Conservation (phyloP, 2,329 filamentous ascomycete species). For the Cercospora sesami region DNA sequence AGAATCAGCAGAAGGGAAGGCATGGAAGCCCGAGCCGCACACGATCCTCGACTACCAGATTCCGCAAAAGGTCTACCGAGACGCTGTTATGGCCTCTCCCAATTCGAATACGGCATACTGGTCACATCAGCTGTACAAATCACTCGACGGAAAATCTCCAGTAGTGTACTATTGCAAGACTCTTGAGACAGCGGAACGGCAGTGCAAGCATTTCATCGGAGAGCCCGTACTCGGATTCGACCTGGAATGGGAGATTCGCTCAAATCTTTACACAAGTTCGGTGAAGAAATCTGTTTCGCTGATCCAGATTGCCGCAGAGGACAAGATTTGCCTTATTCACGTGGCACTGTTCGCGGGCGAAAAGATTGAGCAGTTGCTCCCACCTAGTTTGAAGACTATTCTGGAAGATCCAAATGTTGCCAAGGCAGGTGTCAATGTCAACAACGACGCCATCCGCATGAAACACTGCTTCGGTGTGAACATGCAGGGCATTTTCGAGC, state of each 20-base stretch:
- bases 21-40: slow-evolving; percentile 16
- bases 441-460: slow-evolving; percentile 65
- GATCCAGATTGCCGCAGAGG: slow-evolving; percentile 77
- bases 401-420: slow-evolving; percentile 69
- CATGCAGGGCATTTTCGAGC: slow-evolving; percentile 69
- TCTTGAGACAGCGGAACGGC: slow-evolving; percentile 64
- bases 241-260: slow-evolving; percentile 72
- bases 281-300: slow-evolving; percentile 66
- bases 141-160: slow-evolving; percentile 68
- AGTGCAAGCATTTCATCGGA: slow-evolving; percentile 64
- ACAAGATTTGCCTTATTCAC: slow-evolving; percentile 79
- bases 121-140: slow-evolving; percentile 68
- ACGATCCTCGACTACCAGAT: slow-evolving; percentile 31
- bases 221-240: slow-evolving; percentile 82
- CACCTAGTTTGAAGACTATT: slow-evolving; percentile 68
- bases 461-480: slow-evolving; percentile 65
- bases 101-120: slow-evolving; percentile 49
- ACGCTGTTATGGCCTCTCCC: slow-evolving; percentile 33
- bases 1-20: neutral
- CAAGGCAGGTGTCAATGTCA: slow-evolving; percentile 77
- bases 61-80: slow-evolving; percentile 29
- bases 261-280: slow-evolving; percentile 39
- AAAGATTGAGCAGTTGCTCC: slow-evolving; percentile 57
- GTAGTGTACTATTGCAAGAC: slow-evolving; percentile 77
- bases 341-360: slow-evolving; percentile 59